Base-by-base conservation (phyloP, 2,329 filamentous ascomycete species). In the Monosporascus sp. region DNA sequence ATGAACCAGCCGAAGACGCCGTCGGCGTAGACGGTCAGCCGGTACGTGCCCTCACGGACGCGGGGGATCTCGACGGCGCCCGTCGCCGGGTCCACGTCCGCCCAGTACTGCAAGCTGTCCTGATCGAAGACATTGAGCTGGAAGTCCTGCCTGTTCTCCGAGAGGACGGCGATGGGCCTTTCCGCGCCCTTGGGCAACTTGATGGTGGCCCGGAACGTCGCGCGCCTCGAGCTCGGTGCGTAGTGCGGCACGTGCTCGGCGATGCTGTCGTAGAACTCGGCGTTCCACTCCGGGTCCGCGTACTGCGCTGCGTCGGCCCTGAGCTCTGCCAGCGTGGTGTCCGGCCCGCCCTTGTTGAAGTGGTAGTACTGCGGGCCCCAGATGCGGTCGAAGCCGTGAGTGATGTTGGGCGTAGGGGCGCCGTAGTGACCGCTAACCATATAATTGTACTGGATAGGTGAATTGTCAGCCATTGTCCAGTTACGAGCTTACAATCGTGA, bases 321-420 rank as follows among this genome's bases (percentile, higher is more conserved):
- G 1, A 84, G 72, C 4, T 73, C 71, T 8, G 75, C 66, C 36
- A 82, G 70, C 2, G 72, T 67, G 2, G 74, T 71, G 5, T 73
- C 71, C 0, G 71, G 67, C 1, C 72, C 67, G 7, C 80, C 80
- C 50, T 75, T 76, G 65, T 85, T 86, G 72, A 86, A 86, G 62
- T 84, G 73, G 60, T 80, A 86, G 58, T 78, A 84, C 60, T 81
- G 78, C 48, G 83, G 83, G 1, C 83, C 83, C 61, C 83, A 85
- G 0, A 82, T 86, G 3, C 82, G 73, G 58, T 86, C 83, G 55
- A 85, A 85, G 0, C 83, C 83, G 54, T 81, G 65, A 0, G 80
- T 84, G 57, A 86, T 84, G 56, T 85, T 84, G 2, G 83, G 82
- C 2, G 57, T 53, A 14, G 61, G 79, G 47, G 81, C 79, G 2